Percentiles rank a stretch among this genome's conserved stretches.
These are phyloP conservation scores for Lathyrus oleraceus DNA, from an alignment of 306 rosid species.

Conservation along the genomic window DNA sequence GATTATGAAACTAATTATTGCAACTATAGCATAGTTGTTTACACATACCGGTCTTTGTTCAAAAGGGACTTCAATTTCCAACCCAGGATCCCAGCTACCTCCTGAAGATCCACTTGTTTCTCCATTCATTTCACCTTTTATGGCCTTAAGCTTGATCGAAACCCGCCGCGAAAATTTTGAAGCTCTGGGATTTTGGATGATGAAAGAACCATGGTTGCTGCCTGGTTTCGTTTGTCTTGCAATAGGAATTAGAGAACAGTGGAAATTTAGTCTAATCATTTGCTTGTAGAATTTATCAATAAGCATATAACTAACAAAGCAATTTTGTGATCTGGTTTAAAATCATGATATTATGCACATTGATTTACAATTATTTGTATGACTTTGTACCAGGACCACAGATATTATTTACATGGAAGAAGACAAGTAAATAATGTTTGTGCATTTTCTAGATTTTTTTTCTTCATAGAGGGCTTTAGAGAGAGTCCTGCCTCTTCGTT, in stretches of 20 bases:
- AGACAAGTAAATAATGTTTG: conserved; percentile 23
- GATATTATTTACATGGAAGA: conserved; percentile 67
- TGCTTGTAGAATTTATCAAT: conserved; percentile 29
- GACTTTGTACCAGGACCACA: conserved; percentile 47
- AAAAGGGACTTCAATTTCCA: conserved; percentile 89
- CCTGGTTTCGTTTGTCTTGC: conserved; percentile 49
- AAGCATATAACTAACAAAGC: conserved; percentile 30
- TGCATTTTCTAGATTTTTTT: conserved; percentile 34
- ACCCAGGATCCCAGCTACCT: conserved; percentile 82
- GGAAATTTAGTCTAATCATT: conserved; percentile 70
- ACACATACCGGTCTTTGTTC: conserved; percentile 89
- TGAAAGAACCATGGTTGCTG: conserved; percentile 52
- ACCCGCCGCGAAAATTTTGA: conserved; percentile 40
- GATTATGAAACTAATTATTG: conserved; percentile 8
- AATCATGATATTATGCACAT: conserved; percentile 32
- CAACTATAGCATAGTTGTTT: neutral
- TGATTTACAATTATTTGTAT: conserved; percentile 12
- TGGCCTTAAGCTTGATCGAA: conserved; percentile 60
- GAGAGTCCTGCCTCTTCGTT: conserved; percentile 13
- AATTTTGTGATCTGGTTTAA: neutral
- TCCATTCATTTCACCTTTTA: conserved; percentile 70
- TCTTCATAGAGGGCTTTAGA: neutral
- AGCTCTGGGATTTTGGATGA: conserved; percentile 45
- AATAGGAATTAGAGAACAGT: conserved; percentile 60
- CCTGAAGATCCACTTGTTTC: conserved; percentile 71